Base-by-base conservation (phyloP, 225 moss, liverwort and hornwort species). In the Antitrichia curtipendula region DNA sequence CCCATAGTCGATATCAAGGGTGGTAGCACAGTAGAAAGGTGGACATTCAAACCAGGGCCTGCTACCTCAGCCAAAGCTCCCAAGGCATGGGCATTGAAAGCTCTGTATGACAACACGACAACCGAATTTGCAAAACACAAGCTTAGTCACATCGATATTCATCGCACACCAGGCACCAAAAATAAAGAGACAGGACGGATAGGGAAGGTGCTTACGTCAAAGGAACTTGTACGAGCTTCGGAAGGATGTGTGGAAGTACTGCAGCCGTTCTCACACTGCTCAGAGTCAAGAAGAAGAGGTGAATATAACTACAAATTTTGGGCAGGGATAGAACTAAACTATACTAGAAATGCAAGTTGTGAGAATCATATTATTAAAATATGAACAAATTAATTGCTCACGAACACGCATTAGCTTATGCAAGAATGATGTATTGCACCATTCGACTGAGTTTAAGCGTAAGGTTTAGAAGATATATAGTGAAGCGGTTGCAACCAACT, bases 61-160 rank as follows among this genome's bases (percentile, higher is more conserved):
- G 99, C 99, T 81, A 99, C 99, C 88, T 99, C 99, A 86, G 99
- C 99, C 74, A 99, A 93, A 32, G 99, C 99, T 89, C 97, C 99
- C 64, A 99, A 89, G 32, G 99, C 99, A 89, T 99, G 96, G 70
- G 99, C 97, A 90, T 99, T 99, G 89, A 97, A 99, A 84, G 97
- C 94, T 88, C 97, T 98, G 94, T 86, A 87, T 73, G 80, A 50
- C 50, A 85, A 66, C 32, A 82, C 34, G 38, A 40, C 78, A 79
- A 80, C 60, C 13, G 61, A 87, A 73, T 61, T 60, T 57, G 52
- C 78, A 64, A 82, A 45, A 54, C 50, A 76, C 27, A 56, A 83
- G 47, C 73, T 60, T 19, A 3, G 59, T 27, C 57, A 34, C 87
- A n/a, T 25, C 20, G 56, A 28, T 79, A 59, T 41, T 74, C 15